Percentiles rank a stretch among this genome's conserved stretches.
phyloP scores from a whole-genome alignment of 805 yeast species.

The Wickerhamiella australiensis region DNA sequence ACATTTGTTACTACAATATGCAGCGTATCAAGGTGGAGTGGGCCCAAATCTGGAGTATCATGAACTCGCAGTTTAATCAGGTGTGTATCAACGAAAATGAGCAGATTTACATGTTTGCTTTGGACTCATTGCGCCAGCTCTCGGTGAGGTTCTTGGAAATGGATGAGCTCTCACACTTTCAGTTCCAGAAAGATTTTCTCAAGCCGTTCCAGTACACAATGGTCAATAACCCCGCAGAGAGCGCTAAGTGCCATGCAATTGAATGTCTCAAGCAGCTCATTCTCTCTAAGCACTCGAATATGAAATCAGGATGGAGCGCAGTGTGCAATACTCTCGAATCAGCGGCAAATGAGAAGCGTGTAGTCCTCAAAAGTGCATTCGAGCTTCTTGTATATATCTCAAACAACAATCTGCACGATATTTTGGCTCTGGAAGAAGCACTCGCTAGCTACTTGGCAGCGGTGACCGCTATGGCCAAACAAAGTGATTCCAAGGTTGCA shows the following conservation, averaged over 20 bases:
- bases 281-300: conserved; percentile 53
- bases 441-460: conserved; percentile 55
- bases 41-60: conserved; percentile 88
- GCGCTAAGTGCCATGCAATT: conserved; percentile 76
- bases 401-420: conserved; percentile 47
- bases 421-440: conserved; percentile 53
- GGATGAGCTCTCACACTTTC: conserved; percentile 90
- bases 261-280: conserved; percentile 85
- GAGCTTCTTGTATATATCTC: conserved; percentile 51
- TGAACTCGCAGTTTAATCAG: conserved; percentile 78
- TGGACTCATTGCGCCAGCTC: conserved; percentile 86
- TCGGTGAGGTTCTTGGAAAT: conserved; percentile 85
- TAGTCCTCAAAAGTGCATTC: conserved; percentile 52
- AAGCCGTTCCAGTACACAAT: conserved; percentile 79
- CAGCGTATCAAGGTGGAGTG: conserved; percentile 90
- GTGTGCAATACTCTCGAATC: conserved; percentile 65
- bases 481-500: conserved; percentile 61
- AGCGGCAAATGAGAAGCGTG: conserved; percentile 40
- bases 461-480: conserved; percentile 71
- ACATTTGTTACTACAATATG: conserved; percentile 96
- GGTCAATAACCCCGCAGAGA: conserved; percentile 48
- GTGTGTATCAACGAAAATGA: conserved; percentile 72
- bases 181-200: conserved; percentile 86
- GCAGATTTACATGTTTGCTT: conserved; percentile 74
- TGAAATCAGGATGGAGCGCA: conserved; percentile 91